phyloP scores from a whole-genome alignment of 2,329 filamentous ascomycete species.

The Cadophora gregata region DNA sequence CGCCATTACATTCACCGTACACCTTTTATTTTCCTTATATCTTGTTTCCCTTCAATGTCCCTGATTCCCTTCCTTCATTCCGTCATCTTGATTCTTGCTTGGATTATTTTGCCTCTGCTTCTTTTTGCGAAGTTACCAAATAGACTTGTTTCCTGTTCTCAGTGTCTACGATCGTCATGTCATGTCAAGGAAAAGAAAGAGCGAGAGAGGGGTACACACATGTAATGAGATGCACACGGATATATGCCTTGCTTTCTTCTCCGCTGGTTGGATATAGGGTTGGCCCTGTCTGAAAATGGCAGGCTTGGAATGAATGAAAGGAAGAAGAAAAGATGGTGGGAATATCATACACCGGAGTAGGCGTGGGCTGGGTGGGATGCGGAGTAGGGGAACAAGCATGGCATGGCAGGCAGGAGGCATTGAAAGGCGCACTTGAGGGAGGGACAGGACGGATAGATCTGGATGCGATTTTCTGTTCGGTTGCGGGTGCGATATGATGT shows the following conservation, averaged over 20 bases:
- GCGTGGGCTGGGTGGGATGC: background rate
- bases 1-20: conserved; percentile 25
- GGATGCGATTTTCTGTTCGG: background rate
- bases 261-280: conserved; percentile 30
- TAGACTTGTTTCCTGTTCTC: conserved; percentile 19
- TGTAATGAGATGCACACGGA: background rate
- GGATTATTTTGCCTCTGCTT: background rate
- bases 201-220: too few species aligned
- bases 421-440: conserved; percentile 13
- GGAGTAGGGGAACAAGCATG: background rate
- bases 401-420: conserved; percentile 4
- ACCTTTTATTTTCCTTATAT: conserved; percentile 4
- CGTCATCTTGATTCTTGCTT: background rate
- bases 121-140: conserved; percentile 5
- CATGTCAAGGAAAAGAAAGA: conserved; percentile 13
- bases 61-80: background rate
- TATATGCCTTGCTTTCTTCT: conserved; percentile 21
- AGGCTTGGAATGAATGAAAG: conserved; percentile 9
- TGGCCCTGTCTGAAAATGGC: background rate
- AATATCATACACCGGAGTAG: background rate
- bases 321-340: background rate
- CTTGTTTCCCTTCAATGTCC: background rate
- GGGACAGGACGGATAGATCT: background rate
- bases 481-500: background rate
- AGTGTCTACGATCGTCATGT: conserved; percentile 16